Base-by-base conservation (phyloP, 768 basidiomycete genomes). In the Royoungia palumana region DNA sequence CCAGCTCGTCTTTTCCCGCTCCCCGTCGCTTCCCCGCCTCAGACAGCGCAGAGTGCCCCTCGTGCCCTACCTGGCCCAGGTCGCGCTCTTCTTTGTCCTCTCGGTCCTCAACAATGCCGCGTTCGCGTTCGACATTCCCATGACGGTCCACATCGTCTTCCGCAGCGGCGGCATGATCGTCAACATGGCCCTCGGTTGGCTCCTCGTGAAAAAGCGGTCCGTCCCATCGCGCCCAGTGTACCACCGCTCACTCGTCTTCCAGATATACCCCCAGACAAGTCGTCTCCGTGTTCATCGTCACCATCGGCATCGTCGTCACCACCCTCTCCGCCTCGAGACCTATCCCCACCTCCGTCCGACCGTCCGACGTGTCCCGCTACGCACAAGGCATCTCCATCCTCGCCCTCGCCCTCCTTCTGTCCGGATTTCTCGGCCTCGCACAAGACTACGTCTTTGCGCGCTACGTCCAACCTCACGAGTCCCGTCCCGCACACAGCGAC, bases 61-160 rank as follows among this genome's bases (percentile, higher is more conserved):
- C 17, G 67, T 70, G 8, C 74, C 83, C 12, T 94, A 94, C 72
- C 59, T 87, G 22, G 68, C 83, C 2, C 93, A 96, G 68, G 93
- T 94, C 40, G 74, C 75, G 1, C 73, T 97, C 30, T 94, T 94
- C 69, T 85, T 88, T 51, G 65, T 76, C 5, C 75, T 92, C 44
- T 93, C 89, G 6, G 63, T 88, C 51, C 72, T 97, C 56, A 97
- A 96, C 66, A 96, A 94, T 70, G 81, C 79, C n/a, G 93, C 91
- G 1, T 95, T 97, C 61, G 87, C 78, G 6, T 93, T 86, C 63
- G 68, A 77, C 35, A 85, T 96, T 50, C 93, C 94, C 19, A 92
- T 96, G 82, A 71, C 89, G 0, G 85, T 97, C 2, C 94, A 97
- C 68, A 95, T 97, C 65, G 87, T 97, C 51, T 95, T 95, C 62